Evolutionary conservation across 805 yeast genomes (phyloP).

Genomic region (Starmerella floricola): DNA sequence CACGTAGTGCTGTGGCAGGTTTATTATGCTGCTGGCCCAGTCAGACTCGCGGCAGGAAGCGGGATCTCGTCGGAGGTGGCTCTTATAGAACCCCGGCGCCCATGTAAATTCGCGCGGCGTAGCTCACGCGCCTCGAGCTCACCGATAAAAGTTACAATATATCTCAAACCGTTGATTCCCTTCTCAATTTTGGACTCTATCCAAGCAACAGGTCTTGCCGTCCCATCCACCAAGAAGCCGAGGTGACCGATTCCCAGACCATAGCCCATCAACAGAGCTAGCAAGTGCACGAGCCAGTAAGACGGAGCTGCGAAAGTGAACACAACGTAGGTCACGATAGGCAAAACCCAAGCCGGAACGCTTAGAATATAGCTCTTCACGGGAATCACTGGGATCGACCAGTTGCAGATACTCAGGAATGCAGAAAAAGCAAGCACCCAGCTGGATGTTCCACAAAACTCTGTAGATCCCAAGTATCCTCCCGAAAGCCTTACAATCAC

Average conservation of each 20-base stretch:
- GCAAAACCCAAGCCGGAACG: constrained; percentile 13
- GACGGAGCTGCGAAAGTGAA: not conserved
- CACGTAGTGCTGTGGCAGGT: not conserved
- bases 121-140: constrained; percentile 47
- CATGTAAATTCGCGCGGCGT: constrained; percentile 23
- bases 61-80: constrained; percentile 11
- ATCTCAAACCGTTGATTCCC: constrained; percentile 44
- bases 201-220: constrained; percentile 43
- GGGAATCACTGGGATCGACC: constrained; percentile 38
- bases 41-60: constrained; percentile 9
- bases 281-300: constrained; percentile 51
- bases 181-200: constrained; percentile 47
- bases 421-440: constrained; percentile 26
- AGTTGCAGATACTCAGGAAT: constrained; percentile 12
- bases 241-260: constrained; percentile 43
- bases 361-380: constrained; percentile 20
- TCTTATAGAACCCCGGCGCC: constrained; percentile 1
- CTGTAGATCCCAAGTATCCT: constrained; percentile 5
- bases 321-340: constrained; percentile 1
- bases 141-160: constrained; percentile 41
- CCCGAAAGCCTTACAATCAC: constrained; percentile 7
- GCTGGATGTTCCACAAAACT: constrained; percentile 13
- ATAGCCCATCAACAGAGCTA: constrained; percentile 58
- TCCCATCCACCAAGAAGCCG: constrained; percentile 46
- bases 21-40: not conserved